Conservation (phyloP, 164 flowering plant genomes). For the grape (Vitis vinifera) region ASM3070453v1 NC_081818.1:21668001-21668500, state of each 20-base stretch:
- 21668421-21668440: slow-evolving; percentile 26
- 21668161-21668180: slow-evolving; percentile 52
- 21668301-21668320: slow-evolving; percentile 32
- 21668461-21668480: too few species aligned
- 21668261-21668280: slow-evolving; percentile 6
- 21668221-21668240: slow-evolving; percentile 25
- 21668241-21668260: slow-evolving; percentile 32
- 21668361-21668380: slow-evolving; percentile 27
- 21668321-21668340: slow-evolving; percentile 36
- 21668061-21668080: slow-evolving; percentile 40
- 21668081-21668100: slow-evolving; percentile 29
- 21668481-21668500: too few species aligned
- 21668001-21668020: slow-evolving; percentile 35
- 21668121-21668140: slow-evolving; percentile 44
- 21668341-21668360: slow-evolving; percentile 44
- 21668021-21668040: slow-evolving; percentile 59
- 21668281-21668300: slow-evolving; percentile 19
- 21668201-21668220: slow-evolving; percentile 42
- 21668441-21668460: background rate
- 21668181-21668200: slow-evolving; percentile 8
- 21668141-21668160: slow-evolving; percentile 58
- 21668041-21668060: slow-evolving; percentile 58
- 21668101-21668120: slow-evolving; percentile 42
- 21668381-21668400: background rate
- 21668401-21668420: slow-evolving; percentile 22